A percentile compares a stretch with the other conserved stretches of the same genome.
phyloP scores from a whole-genome alignment of 1,284 basidiomycete species.

The Ganoderma sp. region DNA sequence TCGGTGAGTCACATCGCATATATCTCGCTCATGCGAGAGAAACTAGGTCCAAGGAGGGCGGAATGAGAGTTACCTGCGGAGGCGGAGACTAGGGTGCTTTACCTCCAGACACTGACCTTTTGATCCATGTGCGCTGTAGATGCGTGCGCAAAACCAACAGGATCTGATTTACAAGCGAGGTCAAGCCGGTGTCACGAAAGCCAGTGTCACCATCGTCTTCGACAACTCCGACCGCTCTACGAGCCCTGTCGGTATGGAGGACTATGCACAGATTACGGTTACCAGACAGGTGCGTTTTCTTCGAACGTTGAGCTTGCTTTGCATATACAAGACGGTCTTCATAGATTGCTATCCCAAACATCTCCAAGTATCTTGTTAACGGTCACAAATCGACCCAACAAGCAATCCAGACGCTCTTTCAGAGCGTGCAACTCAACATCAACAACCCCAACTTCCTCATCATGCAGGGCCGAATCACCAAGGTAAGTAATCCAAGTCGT shows the following conservation, averaged over 20 bases:
- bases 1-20: constrained; percentile 54
- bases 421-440: constrained; percentile 98
- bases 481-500: constrained; percentile 51
- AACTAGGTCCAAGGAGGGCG: background rate
- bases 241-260: constrained; percentile 87
- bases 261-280: constrained; percentile 91
- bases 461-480: constrained; percentile 98
- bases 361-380: constrained; percentile 97
- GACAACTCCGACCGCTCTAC: constrained; percentile 94
- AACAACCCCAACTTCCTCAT: constrained; percentile 99
- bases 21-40: background rate
- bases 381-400: constrained; percentile 95
- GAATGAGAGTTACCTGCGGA: background rate
- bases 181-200: constrained; percentile 96
- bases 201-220: constrained; percentile 98
- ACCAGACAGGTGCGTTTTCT: constrained; percentile 82
- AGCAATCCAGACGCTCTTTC: constrained; percentile 91
- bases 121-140: constrained; percentile 51
- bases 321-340: no score
- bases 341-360: constrained; percentile 91
- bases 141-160: constrained; percentile 95
- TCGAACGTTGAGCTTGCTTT: background rate
- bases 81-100: background rate
- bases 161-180: constrained; percentile 99
- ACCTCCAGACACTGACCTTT: background rate